phyloP scores from a whole-genome alignment of 345 rosid genomes.

The Linum trigynum region DNA sequence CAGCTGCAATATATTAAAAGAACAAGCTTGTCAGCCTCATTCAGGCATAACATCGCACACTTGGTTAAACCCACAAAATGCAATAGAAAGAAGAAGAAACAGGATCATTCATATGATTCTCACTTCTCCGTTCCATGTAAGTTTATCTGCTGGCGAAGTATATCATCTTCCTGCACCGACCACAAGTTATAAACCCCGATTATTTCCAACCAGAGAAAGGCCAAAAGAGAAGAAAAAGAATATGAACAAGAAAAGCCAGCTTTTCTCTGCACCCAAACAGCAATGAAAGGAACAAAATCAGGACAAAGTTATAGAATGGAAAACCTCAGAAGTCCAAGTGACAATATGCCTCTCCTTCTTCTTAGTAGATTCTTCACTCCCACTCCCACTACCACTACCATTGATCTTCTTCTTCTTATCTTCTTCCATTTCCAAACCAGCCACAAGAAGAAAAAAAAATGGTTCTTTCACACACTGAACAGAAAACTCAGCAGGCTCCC shows the following conservation, averaged over 20 bases:
- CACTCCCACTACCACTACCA: background rate
- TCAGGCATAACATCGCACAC: background rate
- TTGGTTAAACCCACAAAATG: background rate
- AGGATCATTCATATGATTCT: slow-evolving; percentile 13
- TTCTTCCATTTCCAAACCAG: background rate
- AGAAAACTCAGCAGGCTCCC: background rate
- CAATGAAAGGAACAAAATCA: slow-evolving; percentile 6
- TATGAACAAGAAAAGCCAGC: background rate
- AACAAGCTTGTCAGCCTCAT: slow-evolving; percentile 7
- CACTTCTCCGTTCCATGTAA: slow-evolving; percentile 85
- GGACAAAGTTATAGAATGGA: background rate
- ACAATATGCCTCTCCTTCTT: slow-evolving; percentile 18
- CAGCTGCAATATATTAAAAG: slow-evolving; percentile 41
- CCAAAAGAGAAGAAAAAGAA: slow-evolving; percentile 10
- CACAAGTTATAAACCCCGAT: background rate
- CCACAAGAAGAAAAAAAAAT: background rate
- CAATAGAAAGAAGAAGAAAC: background rate
- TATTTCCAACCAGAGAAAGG: too few relatives aligned
- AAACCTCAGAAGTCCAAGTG: slow-evolving; percentile 52
- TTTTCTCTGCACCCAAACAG: background rate
- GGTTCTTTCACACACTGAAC: background rate
- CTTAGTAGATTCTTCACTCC: background rate
- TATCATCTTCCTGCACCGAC: slow-evolving; percentile 81
- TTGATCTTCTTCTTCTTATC: background rate
- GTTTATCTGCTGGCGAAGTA: slow-evolving; percentile 70